Conservation (phyloP, 2,329 filamentous ascomycete genomes). For the Ascochyta fabae region DNA sequence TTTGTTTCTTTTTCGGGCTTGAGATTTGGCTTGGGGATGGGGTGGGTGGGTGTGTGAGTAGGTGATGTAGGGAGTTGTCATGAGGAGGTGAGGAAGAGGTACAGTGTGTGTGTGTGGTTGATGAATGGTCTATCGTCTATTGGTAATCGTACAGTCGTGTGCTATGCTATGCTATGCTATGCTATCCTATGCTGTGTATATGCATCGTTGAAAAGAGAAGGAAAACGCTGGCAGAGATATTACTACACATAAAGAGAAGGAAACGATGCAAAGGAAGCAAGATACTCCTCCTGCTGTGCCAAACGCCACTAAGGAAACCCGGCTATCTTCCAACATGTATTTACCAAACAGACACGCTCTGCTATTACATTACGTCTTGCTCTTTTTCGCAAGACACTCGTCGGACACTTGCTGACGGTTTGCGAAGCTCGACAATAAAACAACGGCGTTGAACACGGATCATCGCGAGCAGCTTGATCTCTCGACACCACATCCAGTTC, state of each 20-base stretch:
- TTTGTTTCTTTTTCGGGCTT: not conserved
- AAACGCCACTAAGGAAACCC: conserved; percentile 1
- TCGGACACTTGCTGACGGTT: conserved; percentile 31
- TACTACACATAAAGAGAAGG: not conserved
- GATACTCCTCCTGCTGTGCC: not conserved
- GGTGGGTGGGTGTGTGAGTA: no score
- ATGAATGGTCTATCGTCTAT: not conserved
- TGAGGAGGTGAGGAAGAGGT: not conserved
- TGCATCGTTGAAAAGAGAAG: not conserved
- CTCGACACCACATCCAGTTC: conserved; percentile 76
- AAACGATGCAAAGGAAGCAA: not conserved
- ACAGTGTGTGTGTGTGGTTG: no score
- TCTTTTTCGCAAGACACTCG: conserved; percentile 1
- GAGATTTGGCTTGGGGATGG: not conserved
- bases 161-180: not conserved
- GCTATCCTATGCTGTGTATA: conserved; percentile 8
- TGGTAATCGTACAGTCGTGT: conserved; percentile 12
- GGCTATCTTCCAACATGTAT: conserved; percentile 16
- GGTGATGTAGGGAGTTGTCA: not conserved
- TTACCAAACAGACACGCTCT: not conserved
- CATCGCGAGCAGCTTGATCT: conserved; percentile 88
- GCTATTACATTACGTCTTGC: conserved; percentile 12
- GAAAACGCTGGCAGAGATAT: conserved; percentile 4
- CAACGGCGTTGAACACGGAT: conserved; percentile 76
- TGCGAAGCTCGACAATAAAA: conserved; percentile 61